Conservation (phyloP, 331 rosid genomes). For the Quercus lobata region DNA sequence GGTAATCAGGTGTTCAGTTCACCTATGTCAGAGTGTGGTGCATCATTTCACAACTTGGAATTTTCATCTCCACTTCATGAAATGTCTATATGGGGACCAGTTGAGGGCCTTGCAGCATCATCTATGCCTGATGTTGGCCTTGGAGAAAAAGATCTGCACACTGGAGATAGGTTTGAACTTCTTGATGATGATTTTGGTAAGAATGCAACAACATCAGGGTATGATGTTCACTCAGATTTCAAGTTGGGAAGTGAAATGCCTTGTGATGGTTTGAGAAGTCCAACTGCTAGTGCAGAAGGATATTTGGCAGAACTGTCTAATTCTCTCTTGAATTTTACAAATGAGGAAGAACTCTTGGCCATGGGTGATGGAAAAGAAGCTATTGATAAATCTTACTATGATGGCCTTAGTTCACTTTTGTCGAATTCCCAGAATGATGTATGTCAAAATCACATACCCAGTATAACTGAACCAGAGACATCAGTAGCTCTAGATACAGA, state of each 20-base stretch:
- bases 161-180: conserved; percentile 29
- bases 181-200: conserved; percentile 24
- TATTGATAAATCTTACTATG: conserved; percentile 75
- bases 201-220: conserved; percentile 25
- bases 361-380: conserved; percentile 67
- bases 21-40: conserved; percentile 52
- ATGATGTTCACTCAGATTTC: conserved; percentile 19
- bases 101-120: conserved; percentile 32
- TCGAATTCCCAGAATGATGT: conserved; percentile 50
- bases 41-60: conserved; percentile 58
- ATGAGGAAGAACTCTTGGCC: conserved; percentile 72
- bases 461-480: conserved; percentile 31
- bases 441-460: conserved; percentile 35
- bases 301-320: conserved; percentile 77
- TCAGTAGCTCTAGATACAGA: conserved; percentile 31
- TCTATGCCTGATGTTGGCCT: conserved; percentile 33
- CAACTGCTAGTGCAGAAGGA: conserved; percentile 43
- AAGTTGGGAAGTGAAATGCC: conserved; percentile 27
- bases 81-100: conserved; percentile 56
- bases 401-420: conserved; percentile 82
- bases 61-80: conserved; percentile 65
- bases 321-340: conserved; percentile 72
- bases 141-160: conserved; percentile 20
- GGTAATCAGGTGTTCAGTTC: conserved; percentile 49
- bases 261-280: conserved; percentile 42